phyloP scores from a whole-genome alignment of 352 stramenopile genomes.

The Pseudoperonospora humuli region DNA sequence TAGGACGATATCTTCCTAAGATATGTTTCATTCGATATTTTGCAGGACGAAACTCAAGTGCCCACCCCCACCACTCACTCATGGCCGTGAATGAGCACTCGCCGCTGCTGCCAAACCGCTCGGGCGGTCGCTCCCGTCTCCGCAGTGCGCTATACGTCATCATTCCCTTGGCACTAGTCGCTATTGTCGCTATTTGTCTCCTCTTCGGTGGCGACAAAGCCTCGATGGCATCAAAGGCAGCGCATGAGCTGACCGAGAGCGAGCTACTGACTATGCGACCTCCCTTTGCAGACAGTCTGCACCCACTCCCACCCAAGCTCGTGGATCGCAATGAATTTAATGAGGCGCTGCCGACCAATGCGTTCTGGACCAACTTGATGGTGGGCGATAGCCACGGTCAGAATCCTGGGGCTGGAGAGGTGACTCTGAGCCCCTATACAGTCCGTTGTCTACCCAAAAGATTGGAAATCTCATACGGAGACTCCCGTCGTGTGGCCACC shows the following conservation, averaged over 20 bases:
- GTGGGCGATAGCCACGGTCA: slow-evolving; percentile 66
- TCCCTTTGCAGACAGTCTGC: slow-evolving; percentile 42
- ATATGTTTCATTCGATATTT: slow-evolving; percentile 21
- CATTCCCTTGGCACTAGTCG: slow-evolving; percentile 41
- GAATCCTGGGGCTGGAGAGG: slow-evolving; percentile 56
- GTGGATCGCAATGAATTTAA: slow-evolving; percentile 37
- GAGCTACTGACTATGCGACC: slow-evolving; percentile 52
- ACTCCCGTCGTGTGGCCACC: slow-evolving; percentile 60
- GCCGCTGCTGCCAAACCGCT: slow-evolving; percentile 34
- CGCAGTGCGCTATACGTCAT: slow-evolving; percentile 48
- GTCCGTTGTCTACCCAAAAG: slow-evolving; percentile 58
- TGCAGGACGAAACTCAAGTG: neutral
- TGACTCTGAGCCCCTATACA: slow-evolving; percentile 82
- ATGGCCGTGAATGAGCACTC: slow-evolving; percentile 42
- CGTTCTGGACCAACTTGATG: slow-evolving; percentile 87
- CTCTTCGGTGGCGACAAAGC: slow-evolving; percentile 20
- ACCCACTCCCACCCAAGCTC: slow-evolving; percentile 55
- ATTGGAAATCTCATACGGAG: slow-evolving; percentile 78
- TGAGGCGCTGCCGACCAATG: slow-evolving; percentile 73
- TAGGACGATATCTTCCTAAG: no score
- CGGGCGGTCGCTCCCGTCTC: slow-evolving; percentile 17
- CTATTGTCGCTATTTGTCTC: slow-evolving; percentile 41
- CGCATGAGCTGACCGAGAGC: slow-evolving; percentile 18
- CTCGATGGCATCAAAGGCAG: neutral
- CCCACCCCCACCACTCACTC: neutral